Conservation (phyloP, 441 rosid species). For the Melianthus villosus region DNA sequence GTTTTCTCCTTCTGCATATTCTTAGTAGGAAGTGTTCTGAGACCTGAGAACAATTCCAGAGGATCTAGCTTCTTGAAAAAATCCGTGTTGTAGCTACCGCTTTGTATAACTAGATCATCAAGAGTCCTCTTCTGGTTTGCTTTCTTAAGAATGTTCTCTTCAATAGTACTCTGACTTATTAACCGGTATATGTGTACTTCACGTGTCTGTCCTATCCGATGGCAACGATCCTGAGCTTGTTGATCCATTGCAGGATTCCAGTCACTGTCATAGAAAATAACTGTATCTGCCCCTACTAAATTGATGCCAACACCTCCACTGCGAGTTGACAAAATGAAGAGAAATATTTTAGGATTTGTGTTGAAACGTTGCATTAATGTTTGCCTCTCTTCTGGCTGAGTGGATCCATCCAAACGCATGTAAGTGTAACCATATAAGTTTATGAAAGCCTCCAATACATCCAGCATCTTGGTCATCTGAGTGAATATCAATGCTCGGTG, state of each 20-base stretch:
- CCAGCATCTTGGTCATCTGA: slow-evolving; percentile 99
- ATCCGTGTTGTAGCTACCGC: slow-evolving; percentile 93
- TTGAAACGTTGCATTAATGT: slow-evolving; percentile 98
- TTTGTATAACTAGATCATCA: slow-evolving; percentile 94
- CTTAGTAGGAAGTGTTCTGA: slow-evolving; percentile 41
- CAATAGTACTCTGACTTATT: slow-evolving; percentile 96
- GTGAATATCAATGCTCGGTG: slow-evolving; percentile 96
- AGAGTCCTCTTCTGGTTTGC: slow-evolving; percentile 99
- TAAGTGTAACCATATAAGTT: slow-evolving; percentile 92
- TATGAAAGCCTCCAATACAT: slow-evolving; percentile 91
- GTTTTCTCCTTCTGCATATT: slow-evolving; percentile 40
- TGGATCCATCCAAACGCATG: slow-evolving; percentile 98
- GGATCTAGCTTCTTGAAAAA: slow-evolving; percentile 99
- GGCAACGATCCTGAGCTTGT: slow-evolving; percentile 99
- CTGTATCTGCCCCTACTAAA: slow-evolving; percentile 99
- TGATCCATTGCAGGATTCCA: slow-evolving; percentile 99
- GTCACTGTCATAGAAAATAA: slow-evolving; percentile 93
- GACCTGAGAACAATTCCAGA: slow-evolving; percentile 86
- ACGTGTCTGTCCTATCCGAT: slow-evolving; percentile 98
- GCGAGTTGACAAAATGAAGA: slow-evolving; percentile 93
- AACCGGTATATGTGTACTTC: slow-evolving; percentile 93
- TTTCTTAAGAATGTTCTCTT: slow-evolving; percentile 93
- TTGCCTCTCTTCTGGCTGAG: slow-evolving; percentile 98
- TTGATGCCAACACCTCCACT: slow-evolving; percentile 99
- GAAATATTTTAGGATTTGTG: slow-evolving; percentile 93